Conservation (phyloP, 2,329 filamentous ascomycete species). For the Bipolaris zeicola region DNA sequence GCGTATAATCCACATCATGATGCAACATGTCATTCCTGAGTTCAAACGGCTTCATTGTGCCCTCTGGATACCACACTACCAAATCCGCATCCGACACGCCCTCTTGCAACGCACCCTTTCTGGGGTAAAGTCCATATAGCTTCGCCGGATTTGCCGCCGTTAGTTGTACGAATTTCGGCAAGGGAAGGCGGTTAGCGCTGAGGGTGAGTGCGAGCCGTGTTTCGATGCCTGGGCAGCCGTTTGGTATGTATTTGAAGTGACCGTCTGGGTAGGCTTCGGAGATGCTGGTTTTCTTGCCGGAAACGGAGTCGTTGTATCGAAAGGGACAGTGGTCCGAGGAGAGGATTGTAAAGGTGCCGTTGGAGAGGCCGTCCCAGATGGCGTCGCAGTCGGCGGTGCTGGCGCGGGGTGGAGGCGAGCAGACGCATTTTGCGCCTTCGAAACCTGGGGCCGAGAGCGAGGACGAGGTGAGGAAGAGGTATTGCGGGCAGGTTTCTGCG, state of each 20-base stretch:
- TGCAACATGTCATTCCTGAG: slow-evolving; percentile 62
- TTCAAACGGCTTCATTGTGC: slow-evolving; percentile 50
- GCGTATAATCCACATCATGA: slow-evolving; percentile 67
- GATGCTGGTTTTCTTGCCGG: slow-evolving; percentile 56
- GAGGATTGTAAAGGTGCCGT: slow-evolving; percentile 61
- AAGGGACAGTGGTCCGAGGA: slow-evolving; percentile 58
- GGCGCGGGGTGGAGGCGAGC: slow-evolving; percentile 59
- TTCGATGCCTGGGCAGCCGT: slow-evolving; percentile 64
- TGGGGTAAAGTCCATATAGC: slow-evolving; percentile 61
- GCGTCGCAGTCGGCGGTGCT: slow-evolving; percentile 55
- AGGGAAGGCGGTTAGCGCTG: slow-evolving; percentile 46
- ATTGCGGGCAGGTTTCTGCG: slow-evolving; percentile 63
- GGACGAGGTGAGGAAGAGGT: slow-evolving; percentile 58
- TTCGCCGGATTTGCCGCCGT: slow-evolving; percentile 62
- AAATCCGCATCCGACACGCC: slow-evolving; percentile 62
- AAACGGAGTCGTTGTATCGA: slow-evolving; percentile 51
- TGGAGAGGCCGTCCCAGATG: slow-evolving; percentile 58
- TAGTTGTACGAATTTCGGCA: slow-evolving; percentile 61
- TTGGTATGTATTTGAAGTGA: slow-evolving; percentile 63
- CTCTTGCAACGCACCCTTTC: slow-evolving; percentile 58
- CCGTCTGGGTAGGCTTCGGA: slow-evolving; percentile 52
- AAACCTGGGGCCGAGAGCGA: slow-evolving; percentile 56
- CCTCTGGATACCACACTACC: slow-evolving; percentile 56
- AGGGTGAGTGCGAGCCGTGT: slow-evolving; percentile 59
- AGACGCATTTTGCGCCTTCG: slow-evolving; percentile 62